Conservation (phyloP, 441 rosid genomes). For the Syzygium malaccense region DNA sequence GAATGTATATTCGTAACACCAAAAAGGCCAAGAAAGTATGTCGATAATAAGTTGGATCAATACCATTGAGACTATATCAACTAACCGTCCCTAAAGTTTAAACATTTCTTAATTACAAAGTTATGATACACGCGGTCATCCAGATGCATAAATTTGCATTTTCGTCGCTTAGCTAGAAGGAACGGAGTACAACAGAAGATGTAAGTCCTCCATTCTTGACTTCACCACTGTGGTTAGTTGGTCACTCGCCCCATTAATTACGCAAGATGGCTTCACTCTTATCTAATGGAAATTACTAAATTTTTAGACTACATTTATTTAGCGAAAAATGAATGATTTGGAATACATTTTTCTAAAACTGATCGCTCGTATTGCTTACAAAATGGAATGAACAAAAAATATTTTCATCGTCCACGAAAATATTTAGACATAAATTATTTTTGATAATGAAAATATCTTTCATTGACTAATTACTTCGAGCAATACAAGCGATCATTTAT, state of each 20-base stretch:
- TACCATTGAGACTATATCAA: background rate
- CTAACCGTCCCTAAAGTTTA: background rate
- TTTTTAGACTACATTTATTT: background rate
- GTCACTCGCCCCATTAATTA: no score
- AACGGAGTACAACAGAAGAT: background rate
- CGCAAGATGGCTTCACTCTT: background rate
- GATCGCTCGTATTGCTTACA: rapidly evolving
- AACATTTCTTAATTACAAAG: background rate
- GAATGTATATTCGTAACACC: background rate
- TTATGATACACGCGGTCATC: background rate
- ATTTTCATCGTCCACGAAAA: no score
- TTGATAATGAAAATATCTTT: no score
- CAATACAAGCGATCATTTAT: rapidly evolving
- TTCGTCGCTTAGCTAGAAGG: background rate
- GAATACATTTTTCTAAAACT: no score
- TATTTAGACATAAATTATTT: no score
- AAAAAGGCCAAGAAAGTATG: background rate
- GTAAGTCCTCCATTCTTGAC: background rate
- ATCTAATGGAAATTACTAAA: background rate
- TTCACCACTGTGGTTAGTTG: background rate
- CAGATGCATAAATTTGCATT: background rate
- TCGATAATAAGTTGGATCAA: background rate
- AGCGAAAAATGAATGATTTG: no score
- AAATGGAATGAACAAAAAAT: no score
- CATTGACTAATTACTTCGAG: no score